Evolutionary conservation across 306 rosid genomes (phyloP).

Genomic region (Aeschynomene evenia): DNA sequence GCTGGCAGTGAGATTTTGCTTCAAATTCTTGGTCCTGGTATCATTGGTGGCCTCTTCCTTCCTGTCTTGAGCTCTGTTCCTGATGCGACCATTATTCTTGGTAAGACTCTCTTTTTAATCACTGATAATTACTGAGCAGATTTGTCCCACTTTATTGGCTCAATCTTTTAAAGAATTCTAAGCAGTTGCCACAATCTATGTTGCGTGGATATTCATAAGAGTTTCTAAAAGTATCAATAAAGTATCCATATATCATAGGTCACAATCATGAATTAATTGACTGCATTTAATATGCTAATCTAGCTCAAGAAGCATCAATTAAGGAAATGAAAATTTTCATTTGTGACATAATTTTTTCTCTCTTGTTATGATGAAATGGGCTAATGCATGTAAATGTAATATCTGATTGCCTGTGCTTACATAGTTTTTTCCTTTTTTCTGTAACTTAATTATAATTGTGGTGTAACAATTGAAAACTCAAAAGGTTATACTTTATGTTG

Average conservation of each 20-base stretch:
- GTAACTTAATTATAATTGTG: background rate
- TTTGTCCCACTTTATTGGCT: background rate
- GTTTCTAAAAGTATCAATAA: no score
- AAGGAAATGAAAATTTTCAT: background rate
- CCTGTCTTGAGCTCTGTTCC: slow-evolving; percentile 51
- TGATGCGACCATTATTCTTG: slow-evolving; percentile 50
- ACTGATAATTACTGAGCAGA: background rate
- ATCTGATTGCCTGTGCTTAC: background rate
- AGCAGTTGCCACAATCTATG: background rate
- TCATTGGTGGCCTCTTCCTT: slow-evolving; percentile 46
- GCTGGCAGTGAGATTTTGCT: slow-evolving; percentile 51
- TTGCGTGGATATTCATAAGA: no score
- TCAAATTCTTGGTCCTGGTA: slow-evolving; percentile 53
- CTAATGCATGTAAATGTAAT: background rate
- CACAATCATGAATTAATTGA: background rate
- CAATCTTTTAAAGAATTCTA: background rate
- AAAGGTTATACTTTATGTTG: background rate
- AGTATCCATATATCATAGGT: no score
- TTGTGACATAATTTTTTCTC: background rate
- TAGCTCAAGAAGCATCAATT: background rate
- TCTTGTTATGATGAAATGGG: background rate
- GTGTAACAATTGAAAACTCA: background rate
- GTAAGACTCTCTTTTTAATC: slow-evolving; percentile 27
- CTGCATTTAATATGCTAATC: background rate
- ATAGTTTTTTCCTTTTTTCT: background rate